Conservation (phyloP, 768 basidiomycete genomes). For the Phanerodontia chrysosporium region DNA sequence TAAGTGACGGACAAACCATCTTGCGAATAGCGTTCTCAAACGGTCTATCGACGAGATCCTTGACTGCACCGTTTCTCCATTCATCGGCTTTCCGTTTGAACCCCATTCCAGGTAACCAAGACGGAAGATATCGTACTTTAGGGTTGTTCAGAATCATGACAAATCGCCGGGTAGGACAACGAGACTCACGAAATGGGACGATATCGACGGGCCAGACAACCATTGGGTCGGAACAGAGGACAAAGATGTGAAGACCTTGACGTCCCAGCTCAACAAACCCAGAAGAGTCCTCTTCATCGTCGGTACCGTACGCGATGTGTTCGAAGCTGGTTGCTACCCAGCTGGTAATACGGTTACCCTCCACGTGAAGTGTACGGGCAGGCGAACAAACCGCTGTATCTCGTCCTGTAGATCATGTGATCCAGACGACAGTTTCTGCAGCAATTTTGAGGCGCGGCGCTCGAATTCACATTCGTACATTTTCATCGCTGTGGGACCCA, state of each 20-base stretch:
- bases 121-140: background rate
- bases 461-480: background rate
- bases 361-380: too few relatives aligned
- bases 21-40: constrained; percentile 23
- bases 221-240: background rate
- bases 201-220: background rate
- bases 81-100: background rate
- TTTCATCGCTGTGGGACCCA: background rate
- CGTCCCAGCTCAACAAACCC: background rate
- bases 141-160: background rate
- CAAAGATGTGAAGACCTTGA: background rate
- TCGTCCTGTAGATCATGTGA: background rate
- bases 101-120: background rate
- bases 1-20: background rate
- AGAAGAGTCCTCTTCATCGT: background rate
- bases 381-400: background rate
- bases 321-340: background rate
- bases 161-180: background rate
- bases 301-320: background rate
- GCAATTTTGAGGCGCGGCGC: background rate
- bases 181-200: background rate
- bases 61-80: constrained; percentile 24
- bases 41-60: constrained; percentile 64
- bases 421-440: background rate
- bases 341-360: background rate